Evolutionary conservation across 805 yeast genomes (phyloP).

Genomic region (Diddensiella transvaalensis): DNA sequence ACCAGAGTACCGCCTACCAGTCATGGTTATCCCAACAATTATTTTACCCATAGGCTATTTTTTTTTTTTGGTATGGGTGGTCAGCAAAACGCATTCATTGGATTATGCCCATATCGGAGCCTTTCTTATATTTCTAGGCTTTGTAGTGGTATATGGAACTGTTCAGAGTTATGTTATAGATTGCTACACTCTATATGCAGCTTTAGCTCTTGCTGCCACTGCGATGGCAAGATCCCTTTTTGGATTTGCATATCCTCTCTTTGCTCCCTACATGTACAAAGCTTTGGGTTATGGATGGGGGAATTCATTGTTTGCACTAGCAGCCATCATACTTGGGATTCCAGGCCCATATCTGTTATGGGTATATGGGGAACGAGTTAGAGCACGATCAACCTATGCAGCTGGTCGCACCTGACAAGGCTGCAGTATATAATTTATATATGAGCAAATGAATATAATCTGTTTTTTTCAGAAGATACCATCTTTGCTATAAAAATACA

Average conservation of each 20-base stretch:
- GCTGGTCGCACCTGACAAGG: not conserved
- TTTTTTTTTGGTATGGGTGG: slow-evolving; percentile 70
- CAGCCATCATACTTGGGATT: slow-evolving; percentile 53
- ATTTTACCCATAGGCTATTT: slow-evolving; percentile 57
- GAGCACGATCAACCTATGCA: slow-evolving; percentile 44
- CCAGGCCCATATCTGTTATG: slow-evolving; percentile 58
- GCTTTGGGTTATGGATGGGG: slow-evolving; percentile 68
- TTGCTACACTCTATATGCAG: slow-evolving; percentile 62
- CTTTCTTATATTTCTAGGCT: slow-evolving; percentile 51
- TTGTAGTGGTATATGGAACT: slow-evolving; percentile 58
- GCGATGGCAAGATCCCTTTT: slow-evolving; percentile 60
- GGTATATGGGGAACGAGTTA: slow-evolving; percentile 50
- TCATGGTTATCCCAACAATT: slow-evolving; percentile 48
- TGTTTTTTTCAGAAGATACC: no score
- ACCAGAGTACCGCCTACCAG: slow-evolving; percentile 60
- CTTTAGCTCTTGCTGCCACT: slow-evolving; percentile 64
- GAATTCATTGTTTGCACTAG: slow-evolving; percentile 54
- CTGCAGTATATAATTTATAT: not conserved
- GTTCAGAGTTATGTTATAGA: slow-evolving; percentile 66
- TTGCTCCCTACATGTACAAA: slow-evolving; percentile 55
- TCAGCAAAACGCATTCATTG: slow-evolving; percentile 55
- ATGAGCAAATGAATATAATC: no score
- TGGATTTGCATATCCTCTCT: slow-evolving; percentile 68
- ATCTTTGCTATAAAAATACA: no score
- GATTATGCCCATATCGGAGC: slow-evolving; percentile 64